A percentile compares a stretch with the other conserved stretches of the same genome.
These are phyloP conservation scores for Tephrocybe sp. DNA, from an alignment of 768 basidiomycete genomes.

Conservation along the genomic window DNA sequence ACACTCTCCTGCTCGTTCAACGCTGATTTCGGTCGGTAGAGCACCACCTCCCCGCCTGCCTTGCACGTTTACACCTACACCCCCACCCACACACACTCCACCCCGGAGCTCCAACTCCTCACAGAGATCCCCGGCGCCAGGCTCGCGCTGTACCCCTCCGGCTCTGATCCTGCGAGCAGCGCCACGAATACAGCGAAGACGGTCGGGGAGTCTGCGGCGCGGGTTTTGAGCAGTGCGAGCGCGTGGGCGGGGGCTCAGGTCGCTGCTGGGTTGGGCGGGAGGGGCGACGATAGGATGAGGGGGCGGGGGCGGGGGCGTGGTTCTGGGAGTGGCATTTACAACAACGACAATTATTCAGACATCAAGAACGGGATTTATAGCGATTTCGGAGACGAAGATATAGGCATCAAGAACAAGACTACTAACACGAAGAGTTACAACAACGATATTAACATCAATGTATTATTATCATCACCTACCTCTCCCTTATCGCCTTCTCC, in stretches of 20 bases:
- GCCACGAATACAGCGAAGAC: constrained; percentile 3
- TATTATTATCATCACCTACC: neutral
- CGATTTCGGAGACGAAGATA: no score
- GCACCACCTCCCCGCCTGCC: constrained; percentile 52
- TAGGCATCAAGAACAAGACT: no score
- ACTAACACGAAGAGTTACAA: no score
- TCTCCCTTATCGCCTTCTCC: neutral
- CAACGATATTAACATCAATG: neutral
- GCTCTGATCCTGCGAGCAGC: constrained; percentile 18
- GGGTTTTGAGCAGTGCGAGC: constrained; percentile 15
- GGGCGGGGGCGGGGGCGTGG: no score
- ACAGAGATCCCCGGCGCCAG: constrained; percentile 47
- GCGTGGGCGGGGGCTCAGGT: no score
- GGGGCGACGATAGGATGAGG: no score
- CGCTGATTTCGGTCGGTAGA: constrained; percentile 45
- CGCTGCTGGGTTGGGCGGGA: no score
- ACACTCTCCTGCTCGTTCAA: no score
- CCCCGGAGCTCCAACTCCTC: constrained; percentile 51
- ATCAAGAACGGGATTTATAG: neutral
- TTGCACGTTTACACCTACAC: constrained; percentile 58
- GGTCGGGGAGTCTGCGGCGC: neutral
- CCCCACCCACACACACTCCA: no score
- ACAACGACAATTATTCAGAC: neutral
- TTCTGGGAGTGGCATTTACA: no score
- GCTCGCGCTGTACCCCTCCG: constrained; percentile 45